Conservation (phyloP, 2,329 filamentous ascomycete species). For the Sclerotinia nivalis region DNA sequence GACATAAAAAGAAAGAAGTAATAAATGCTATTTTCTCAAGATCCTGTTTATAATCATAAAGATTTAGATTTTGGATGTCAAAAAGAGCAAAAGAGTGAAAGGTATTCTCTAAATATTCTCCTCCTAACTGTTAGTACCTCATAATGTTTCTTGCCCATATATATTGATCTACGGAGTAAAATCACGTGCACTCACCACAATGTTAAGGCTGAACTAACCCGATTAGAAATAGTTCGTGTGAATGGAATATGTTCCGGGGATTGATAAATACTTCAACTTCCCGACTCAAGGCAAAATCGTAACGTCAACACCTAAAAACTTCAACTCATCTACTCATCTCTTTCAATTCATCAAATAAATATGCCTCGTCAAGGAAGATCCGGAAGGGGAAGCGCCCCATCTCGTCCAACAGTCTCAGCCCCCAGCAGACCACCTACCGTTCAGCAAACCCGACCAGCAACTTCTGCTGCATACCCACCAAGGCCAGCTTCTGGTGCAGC, state of each 20-base stretch:
- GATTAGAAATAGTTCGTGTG: not conserved
- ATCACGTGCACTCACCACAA: not conserved
- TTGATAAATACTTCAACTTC: slow-evolving; percentile 15
- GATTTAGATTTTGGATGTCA: too few relatives aligned
- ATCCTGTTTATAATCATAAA: not conserved
- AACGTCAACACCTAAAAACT: not conserved
- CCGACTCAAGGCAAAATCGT: not conserved
- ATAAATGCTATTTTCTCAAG: not conserved
- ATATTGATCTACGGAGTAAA: not conserved
- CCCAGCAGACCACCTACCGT: slow-evolving; percentile 47
- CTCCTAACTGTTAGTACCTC: not conserved
- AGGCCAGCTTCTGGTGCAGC: slow-evolving; percentile 51
- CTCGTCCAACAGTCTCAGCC: slow-evolving; percentile 63
- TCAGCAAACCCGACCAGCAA: slow-evolving; percentile 68
- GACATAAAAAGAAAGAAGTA: not conserved
- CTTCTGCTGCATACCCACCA: slow-evolving; percentile 59
- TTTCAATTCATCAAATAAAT: slow-evolving; percentile 38
- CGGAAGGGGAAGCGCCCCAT: slow-evolving; percentile 56
- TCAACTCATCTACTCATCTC: not conserved
- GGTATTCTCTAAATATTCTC: not conserved
- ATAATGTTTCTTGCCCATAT: not conserved
- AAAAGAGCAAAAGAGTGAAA: not conserved
- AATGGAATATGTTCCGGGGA: not conserved
- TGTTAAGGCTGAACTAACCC: not conserved
- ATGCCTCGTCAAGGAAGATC: slow-evolving; percentile 81